phyloP scores from a whole-genome alignment of 805 yeast genomes.

The Kodamaea nitidulidarum region DNA sequence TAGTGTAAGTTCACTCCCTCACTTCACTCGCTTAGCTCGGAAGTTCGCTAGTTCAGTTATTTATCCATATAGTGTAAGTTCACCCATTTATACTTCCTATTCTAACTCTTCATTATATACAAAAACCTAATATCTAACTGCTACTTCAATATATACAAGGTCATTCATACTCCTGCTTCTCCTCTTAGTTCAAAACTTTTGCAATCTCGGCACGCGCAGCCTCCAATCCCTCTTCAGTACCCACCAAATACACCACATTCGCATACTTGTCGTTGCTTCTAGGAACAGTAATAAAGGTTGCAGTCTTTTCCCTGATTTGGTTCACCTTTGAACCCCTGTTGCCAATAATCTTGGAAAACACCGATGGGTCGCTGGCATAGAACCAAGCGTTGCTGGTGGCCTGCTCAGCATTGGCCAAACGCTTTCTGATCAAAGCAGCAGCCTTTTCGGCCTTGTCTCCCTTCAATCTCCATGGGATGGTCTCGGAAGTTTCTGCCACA shows the following conservation, averaged over 20 bases:
- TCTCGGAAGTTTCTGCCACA: slow-evolving; percentile 15
- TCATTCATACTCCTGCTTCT: too few relatives aligned
- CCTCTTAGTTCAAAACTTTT: slow-evolving; percentile 8
- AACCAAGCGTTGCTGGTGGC: slow-evolving; percentile 57
- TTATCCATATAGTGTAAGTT: too few relatives aligned
- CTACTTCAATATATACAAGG: too few relatives aligned
- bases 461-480: slow-evolving; percentile 65
- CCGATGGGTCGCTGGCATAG: slow-evolving; percentile 49
- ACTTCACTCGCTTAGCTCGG: too few relatives aligned
- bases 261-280: slow-evolving; percentile 48
- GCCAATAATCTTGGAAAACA: slow-evolving; percentile 67
- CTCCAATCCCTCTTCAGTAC: slow-evolving; percentile 50
- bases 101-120: too few relatives aligned
- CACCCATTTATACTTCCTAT: too few relatives aligned
- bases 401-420: slow-evolving; percentile 43
- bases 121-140: too few relatives aligned
- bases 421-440: slow-evolving; percentile 44
- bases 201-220: slow-evolving; percentile 21
- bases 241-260: slow-evolving; percentile 57
- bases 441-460: slow-evolving; percentile 55
- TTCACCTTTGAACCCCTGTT: slow-evolving; percentile 68
- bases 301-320: slow-evolving; percentile 54
- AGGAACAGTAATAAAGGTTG: slow-evolving; percentile 61
- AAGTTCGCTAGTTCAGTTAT: too few relatives aligned
- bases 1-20: too few relatives aligned